phyloP scores from a whole-genome alignment of 2,329 filamentous ascomycete genomes.

The Ascochyta lentis region DNA sequence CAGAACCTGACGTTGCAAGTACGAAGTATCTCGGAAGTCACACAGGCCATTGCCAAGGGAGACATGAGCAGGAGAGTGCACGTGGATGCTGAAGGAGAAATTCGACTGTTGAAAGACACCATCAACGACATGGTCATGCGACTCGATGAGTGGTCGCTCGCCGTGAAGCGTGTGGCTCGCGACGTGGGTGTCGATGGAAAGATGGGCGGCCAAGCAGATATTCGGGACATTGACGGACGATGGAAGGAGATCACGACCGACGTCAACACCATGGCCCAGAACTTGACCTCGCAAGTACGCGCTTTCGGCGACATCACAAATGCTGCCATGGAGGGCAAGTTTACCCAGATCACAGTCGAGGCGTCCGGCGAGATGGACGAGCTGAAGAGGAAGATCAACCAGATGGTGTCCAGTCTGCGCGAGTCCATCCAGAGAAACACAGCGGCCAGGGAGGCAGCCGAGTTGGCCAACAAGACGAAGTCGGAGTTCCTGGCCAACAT shows the following conservation, averaged over 20 bases:
- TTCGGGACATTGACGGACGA: slow-evolving; percentile 87
- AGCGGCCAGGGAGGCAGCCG: slow-evolving; percentile 91
- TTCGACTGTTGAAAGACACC: slow-evolving; percentile 90
- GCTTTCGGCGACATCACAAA: slow-evolving; percentile 99
- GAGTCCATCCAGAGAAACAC: slow-evolving; percentile 98
- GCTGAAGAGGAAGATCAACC: slow-evolving; percentile 98
- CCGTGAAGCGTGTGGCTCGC: slow-evolving; percentile 92
- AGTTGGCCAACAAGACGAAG: slow-evolving; percentile 96
- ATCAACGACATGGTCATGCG: slow-evolving; percentile 99
- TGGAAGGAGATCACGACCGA: slow-evolving; percentile 99
- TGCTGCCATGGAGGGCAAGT: slow-evolving; percentile 93
- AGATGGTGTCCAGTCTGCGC: slow-evolving; percentile 95
- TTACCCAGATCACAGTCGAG: slow-evolving; percentile 95
- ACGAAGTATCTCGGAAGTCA: slow-evolving; percentile 90
- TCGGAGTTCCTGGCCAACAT: slow-evolving; percentile 99
- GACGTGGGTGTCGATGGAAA: slow-evolving; percentile 98
- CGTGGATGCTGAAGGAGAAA: slow-evolving; percentile 93
- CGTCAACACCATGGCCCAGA: slow-evolving; percentile 87
- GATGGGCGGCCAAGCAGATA: slow-evolving; percentile 96
- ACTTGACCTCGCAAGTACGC: slow-evolving; percentile 92
- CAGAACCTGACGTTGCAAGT: slow-evolving; percentile 72
- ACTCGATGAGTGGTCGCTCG: slow-evolving; percentile 93
- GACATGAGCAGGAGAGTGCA: slow-evolving; percentile 97
- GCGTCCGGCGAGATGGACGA: slow-evolving; percentile 99
- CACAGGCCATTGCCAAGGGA: slow-evolving; percentile 92